These are phyloP conservation scores for Staphylotrichum longicolle DNA, from an alignment of 495 filamentous ascomycete genomes.

Conservation along the genomic window DNA sequence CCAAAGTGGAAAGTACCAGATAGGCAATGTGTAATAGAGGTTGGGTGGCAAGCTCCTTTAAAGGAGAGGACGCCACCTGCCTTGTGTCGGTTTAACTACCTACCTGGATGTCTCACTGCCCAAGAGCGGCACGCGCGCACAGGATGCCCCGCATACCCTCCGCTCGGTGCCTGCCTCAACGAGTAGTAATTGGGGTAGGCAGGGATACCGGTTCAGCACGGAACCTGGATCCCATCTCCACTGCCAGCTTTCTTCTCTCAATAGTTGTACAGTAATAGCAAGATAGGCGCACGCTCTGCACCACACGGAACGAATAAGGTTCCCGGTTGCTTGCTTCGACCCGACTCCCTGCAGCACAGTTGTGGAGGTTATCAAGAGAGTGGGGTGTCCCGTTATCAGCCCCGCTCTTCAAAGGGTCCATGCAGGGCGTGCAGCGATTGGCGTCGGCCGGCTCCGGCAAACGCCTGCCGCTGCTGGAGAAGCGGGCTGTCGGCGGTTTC, in stretches of 20 bases:
- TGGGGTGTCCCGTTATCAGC: background rate
- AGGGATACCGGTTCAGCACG: background rate
- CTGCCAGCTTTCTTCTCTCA: background rate
- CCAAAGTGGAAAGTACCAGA: no score
- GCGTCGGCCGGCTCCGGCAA: constrained; percentile 20
- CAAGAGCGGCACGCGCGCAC: background rate
- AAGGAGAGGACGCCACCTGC: background rate
- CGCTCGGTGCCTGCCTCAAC: background rate
- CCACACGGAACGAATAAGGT: background rate
- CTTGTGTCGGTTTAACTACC: background rate
- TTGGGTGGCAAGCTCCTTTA: background rate
- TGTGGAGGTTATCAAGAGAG: background rate
- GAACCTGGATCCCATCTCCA: background rate
- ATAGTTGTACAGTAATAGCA: no score
- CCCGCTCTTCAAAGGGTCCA: background rate
- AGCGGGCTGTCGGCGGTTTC: constrained; percentile 8
- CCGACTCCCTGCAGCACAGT: background rate
- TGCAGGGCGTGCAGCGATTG: background rate
- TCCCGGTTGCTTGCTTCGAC: background rate
- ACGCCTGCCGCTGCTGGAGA: background rate
- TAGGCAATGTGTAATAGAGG: no score
- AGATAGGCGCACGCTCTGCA: no score
- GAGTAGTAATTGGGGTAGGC: background rate
- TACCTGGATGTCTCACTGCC: background rate
- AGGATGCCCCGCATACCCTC: background rate